Evolutionary conservation across 208 protist genomes (phyloP).

Genomic region (Trypanosoma congolense): DNA sequence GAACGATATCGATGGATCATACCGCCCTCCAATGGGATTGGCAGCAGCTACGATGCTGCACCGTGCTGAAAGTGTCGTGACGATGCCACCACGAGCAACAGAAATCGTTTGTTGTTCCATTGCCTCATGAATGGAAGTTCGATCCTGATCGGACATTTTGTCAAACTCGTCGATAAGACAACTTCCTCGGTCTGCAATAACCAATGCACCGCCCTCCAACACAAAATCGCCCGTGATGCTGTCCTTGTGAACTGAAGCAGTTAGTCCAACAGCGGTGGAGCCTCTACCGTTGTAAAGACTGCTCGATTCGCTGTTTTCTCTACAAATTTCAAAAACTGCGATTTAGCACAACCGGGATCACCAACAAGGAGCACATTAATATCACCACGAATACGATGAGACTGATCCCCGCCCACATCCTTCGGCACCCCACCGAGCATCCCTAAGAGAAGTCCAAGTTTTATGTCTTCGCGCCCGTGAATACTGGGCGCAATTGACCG

Average conservation of each 20-base stretch:
- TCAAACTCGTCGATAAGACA: slow-evolving; percentile 99
- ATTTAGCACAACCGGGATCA: slow-evolving; percentile 98
- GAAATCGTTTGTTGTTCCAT: slow-evolving; percentile 99
- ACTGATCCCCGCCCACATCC: slow-evolving; percentile 90
- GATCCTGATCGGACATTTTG: slow-evolving; percentile 99
- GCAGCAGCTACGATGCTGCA: slow-evolving; percentile 98
- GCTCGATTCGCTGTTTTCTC: slow-evolving; percentile 97
- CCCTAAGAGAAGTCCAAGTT: slow-evolving; percentile 95
- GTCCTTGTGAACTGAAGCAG: slow-evolving; percentile 97
- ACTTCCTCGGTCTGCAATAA: slow-evolving; percentile 98
- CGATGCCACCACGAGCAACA: slow-evolving; percentile 99
- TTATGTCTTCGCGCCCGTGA: slow-evolving; percentile 99
- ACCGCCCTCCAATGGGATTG: slow-evolving; percentile 97
- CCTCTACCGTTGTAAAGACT: slow-evolving; percentile 99
- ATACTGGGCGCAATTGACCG: slow-evolving; percentile 98
- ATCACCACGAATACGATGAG: slow-evolving; percentile 98
- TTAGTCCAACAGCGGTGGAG: slow-evolving; percentile 97
- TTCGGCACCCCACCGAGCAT: slow-evolving; percentile 97
- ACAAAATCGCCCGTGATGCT: slow-evolving; percentile 98
- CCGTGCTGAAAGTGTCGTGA: slow-evolving; percentile 97
- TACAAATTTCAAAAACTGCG: slow-evolving; percentile 98
- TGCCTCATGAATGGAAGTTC: slow-evolving; percentile 98
- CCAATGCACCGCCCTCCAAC: slow-evolving; percentile 99
- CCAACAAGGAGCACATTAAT: slow-evolving; percentile 99
- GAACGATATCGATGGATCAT: slow-evolving; percentile 95